Evolutionary conservation across 1,284 basidiomycete genomes (phyloP).

Genomic region (Cutaneotrichosporon cyanovorans): DNA sequence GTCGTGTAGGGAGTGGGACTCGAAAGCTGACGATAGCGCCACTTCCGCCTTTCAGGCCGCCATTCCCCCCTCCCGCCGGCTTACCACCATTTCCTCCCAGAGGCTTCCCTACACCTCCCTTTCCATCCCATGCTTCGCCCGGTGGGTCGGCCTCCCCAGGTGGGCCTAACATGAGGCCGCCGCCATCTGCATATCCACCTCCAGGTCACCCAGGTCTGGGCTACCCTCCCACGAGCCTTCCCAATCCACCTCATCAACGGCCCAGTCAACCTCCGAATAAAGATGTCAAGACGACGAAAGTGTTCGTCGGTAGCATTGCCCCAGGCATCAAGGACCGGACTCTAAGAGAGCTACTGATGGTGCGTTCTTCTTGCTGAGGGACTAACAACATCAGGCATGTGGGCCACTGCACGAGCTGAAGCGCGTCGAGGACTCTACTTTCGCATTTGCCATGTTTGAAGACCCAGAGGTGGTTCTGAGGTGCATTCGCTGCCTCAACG

Average conservation of each 20-base stretch:
- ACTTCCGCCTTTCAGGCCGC: slow-evolving; percentile 29
- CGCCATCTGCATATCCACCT: not conserved
- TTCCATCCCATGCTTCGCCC: not conserved
- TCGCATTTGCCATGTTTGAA: slow-evolving; percentile 88
- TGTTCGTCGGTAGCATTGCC: slow-evolving; percentile 93
- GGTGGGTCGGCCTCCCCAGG: too few relatives aligned
- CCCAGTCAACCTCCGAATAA: slow-evolving; percentile 23
- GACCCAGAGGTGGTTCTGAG: slow-evolving; percentile 80
- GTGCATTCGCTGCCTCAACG: slow-evolving; percentile 70
- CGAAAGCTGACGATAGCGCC: too few relatives aligned
- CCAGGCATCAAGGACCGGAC: slow-evolving; percentile 75
- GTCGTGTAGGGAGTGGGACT: too few relatives aligned
- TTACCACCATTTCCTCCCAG: slow-evolving; percentile 18
- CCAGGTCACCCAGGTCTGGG: too few relatives aligned
- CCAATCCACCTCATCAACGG: slow-evolving; percentile 16
- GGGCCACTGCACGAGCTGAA: slow-evolving; percentile 81
- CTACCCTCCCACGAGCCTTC: slow-evolving; percentile 10
- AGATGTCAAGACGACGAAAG: slow-evolving; percentile 50
- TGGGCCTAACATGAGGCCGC: too few relatives aligned
- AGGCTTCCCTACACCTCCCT: not conserved
- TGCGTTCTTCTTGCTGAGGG: slow-evolving; percentile 46
- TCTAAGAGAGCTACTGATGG: slow-evolving; percentile 67
- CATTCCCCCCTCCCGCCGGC: slow-evolving; percentile 10
- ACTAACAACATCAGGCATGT: slow-evolving; percentile 58
- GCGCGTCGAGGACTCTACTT: slow-evolving; percentile 78